A percentile compares a stretch with the other conserved stretches of the same genome.
Evolutionary conservation across 108 stramenopile species (phyloP).

Genomic region (Asterionellopsis glacialis): DNA sequence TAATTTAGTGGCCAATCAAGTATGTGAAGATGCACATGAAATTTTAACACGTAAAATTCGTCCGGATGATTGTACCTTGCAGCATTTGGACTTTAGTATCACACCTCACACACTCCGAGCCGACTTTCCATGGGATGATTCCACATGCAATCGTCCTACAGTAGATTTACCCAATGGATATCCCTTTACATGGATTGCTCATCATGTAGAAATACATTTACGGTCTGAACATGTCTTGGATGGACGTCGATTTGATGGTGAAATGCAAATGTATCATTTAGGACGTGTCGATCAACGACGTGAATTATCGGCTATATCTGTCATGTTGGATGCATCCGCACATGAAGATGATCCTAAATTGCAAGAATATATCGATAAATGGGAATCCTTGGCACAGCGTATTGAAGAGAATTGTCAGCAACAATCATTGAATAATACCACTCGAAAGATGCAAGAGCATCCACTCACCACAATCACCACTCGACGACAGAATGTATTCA

Average conservation of each 20-base stretch:
- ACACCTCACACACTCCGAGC: constrained; percentile 21
- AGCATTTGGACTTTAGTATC: constrained; percentile 7
- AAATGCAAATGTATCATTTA: constrained; percentile 25
- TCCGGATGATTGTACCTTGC: constrained; percentile 11
- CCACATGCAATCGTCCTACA: constrained; percentile 12
- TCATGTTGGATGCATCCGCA: constrained; percentile 20
- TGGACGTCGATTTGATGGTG: constrained; percentile 28
- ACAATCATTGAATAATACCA: background rate
- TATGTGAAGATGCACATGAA: constrained; percentile 20
- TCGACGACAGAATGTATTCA: too few relatives aligned
- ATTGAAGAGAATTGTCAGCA: background rate
- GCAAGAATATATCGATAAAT: constrained; percentile 18
- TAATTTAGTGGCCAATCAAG: constrained; percentile 3
- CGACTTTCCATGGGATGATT: constrained; percentile 14
- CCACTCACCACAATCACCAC: too few relatives aligned
- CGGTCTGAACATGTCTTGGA: constrained; percentile 27
- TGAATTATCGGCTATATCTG: constrained; percentile 14
- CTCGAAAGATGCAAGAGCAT: background rate
- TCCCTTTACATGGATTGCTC: constrained; percentile 6
- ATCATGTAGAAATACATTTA: constrained; percentile 18
- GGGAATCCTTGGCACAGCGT: constrained; percentile 13
- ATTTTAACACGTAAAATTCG: constrained; percentile 16
- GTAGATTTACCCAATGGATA: constrained; percentile 12
- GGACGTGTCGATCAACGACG: constrained; percentile 6
- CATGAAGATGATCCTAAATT: constrained; percentile 15